Base-by-base conservation (phyloP, 805 yeast genomes). In the Kodamaea fukazawae region DNA sequence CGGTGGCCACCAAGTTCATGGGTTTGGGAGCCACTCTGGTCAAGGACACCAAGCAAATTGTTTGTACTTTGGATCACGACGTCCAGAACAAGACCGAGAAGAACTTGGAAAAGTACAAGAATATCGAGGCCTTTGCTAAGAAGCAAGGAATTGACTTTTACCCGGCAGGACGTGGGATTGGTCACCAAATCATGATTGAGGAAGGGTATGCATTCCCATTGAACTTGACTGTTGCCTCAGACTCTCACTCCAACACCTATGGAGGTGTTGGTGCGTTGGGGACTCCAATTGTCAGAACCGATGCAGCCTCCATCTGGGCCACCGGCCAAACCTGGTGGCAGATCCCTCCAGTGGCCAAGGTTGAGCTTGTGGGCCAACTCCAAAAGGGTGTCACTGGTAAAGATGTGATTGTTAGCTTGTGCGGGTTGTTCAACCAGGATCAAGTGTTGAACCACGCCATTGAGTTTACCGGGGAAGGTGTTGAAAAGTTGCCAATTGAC, bases 241-340 rank as follows among this genome's bases (percentile, higher is more conserved):
- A 93, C 62, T 90, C 97, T 4, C 99, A 93, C 63, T 89, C 97
- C 8, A 93, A 93, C 62, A 93, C 96, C 27, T 93, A 93, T 58
- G 99, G 99, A 51, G 99, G 99, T 57, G 73, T 93, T 34, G 98
- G 98, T 13, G 73, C 96, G 15, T 70, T 93, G 42, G 99, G 99
- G 38, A 95, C 99, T 2, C 98, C 99, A 7, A 85, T 93, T 40
- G 99, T 93, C 41, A 79, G 99, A 65, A 93, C 99, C 0, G 99
- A 93, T 65, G 99, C 98, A 15, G 99, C 99, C 3, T 80, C 97
- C 7, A 91, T 93, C 49, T 93, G 99, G 99, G 98, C 99, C 9
- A 93, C 99, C 0, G 98, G 98, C 29, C 95, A 89, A 67, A 93
- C 99, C 3, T 93, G 99, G 99, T 93, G 99, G 99, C 99, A 95